Evolutionary conservation across 108 stramenopile species (phyloP).

Genomic region (Skeletonema menzelii): DNA sequence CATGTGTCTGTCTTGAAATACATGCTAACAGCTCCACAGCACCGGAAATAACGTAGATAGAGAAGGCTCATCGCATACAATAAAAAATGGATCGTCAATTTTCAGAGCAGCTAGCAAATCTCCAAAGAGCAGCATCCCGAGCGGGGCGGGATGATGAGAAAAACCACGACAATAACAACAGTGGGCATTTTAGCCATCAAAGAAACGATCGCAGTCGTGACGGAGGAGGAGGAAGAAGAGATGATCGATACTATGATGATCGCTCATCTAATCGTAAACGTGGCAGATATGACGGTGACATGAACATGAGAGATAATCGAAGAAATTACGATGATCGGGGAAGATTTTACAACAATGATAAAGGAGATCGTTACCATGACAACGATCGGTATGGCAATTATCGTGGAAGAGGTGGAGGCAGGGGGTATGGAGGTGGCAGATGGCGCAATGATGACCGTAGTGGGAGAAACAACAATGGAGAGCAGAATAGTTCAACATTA

Average conservation of each 20-base stretch:
- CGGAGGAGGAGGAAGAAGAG: slow-evolving; percentile 1
- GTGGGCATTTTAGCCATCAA: not conserved
- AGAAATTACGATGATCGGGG: slow-evolving; percentile 6
- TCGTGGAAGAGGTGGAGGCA: slow-evolving; percentile 4
- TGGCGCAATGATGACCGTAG: slow-evolving; percentile 13
- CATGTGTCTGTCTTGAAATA: too few species aligned
- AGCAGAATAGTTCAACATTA: slow-evolving; percentile 7
- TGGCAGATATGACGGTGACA: slow-evolving; percentile 7
- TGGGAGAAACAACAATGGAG: slow-evolving; percentile 11
- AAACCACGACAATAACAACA: slow-evolving; percentile 21
- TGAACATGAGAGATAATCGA: not conserved
- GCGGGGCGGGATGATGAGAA: slow-evolving; percentile 36
- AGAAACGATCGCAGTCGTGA: slow-evolving; percentile 4
- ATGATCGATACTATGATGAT: slow-evolving; percentile 4
- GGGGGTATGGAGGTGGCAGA: slow-evolving; percentile 10
- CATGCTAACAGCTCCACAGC: too few species aligned
- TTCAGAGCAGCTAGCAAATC: slow-evolving; percentile 57
- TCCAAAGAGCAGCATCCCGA: slow-evolving; percentile 55
- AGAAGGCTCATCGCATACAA: not conserved
- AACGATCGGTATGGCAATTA: not conserved
- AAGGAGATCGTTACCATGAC: not conserved
- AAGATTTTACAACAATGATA: slow-evolving; percentile 10
- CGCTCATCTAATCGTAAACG: not conserved
- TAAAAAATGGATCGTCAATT: slow-evolving; percentile 38
- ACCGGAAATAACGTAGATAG: too few species aligned